Evolutionary conservation across 768 basidiomycete species (phyloP).

Genomic region (Kwoniella sp.): DNA sequence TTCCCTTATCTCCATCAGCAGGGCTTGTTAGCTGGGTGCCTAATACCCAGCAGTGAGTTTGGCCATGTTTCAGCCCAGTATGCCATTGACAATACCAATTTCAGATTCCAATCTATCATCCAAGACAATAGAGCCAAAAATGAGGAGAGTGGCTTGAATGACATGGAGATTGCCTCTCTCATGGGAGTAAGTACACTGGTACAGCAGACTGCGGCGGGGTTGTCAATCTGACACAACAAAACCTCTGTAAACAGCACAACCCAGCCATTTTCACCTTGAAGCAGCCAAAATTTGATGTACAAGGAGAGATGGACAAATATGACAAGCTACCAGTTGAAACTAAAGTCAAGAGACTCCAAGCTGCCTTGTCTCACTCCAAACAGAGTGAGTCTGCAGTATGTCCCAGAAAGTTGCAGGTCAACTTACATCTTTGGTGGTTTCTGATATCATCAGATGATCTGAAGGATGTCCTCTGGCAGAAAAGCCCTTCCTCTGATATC

Average conservation of each 20-base stretch:
- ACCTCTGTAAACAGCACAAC: constrained; percentile 26
- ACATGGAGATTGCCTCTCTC: constrained; percentile 45
- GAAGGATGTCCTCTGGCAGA: constrained; percentile 46
- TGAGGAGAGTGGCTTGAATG: constrained; percentile 30
- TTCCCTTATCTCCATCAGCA: constrained; percentile 42
- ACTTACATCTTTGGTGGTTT: not conserved
- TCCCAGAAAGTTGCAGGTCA: too few relatives aligned
- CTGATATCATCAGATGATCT: constrained; percentile 32
- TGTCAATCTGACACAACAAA: not conserved
- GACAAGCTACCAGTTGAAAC: constrained; percentile 35
- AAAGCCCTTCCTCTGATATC: constrained; percentile 45
- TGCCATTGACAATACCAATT: not conserved
- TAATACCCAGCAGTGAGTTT: constrained; percentile 44
- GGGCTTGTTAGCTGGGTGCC: constrained; percentile 45
- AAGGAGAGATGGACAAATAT: constrained; percentile 40
- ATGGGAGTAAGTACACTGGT: constrained; percentile 33
- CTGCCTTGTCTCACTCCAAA: constrained; percentile 40
- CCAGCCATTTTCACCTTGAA: constrained; percentile 29
- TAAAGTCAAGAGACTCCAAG: constrained; percentile 40
- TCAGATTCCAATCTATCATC: constrained; percentile 43
- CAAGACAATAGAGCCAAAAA: constrained; percentile 34
- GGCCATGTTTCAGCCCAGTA: not conserved
- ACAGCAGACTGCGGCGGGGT: not conserved
- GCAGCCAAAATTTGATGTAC: constrained; percentile 25
- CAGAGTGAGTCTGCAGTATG: constrained; percentile 31